Percentiles rank a stretch among this genome's conserved stretches.
Conservation (phyloP, 148 eudicot species). For the Diospyros lotus region DNA sequence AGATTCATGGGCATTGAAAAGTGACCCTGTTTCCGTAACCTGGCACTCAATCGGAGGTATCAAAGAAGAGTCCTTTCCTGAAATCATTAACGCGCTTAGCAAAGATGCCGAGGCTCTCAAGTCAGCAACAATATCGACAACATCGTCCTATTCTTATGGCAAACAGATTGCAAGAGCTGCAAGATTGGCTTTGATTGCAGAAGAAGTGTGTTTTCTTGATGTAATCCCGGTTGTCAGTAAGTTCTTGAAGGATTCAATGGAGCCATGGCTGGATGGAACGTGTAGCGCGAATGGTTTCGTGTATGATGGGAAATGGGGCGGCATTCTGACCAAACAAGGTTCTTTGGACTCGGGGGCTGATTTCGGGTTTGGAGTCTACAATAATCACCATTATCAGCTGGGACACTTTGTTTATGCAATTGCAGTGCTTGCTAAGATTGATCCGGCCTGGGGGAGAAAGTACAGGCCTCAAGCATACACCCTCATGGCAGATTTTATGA, state of each 20-base stretch:
- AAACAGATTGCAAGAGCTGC: constrained; percentile 88
- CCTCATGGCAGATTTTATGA: constrained; percentile 82
- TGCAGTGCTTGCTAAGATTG: constrained; percentile 91
- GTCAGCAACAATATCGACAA: constrained; percentile 41
- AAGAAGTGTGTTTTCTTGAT: constrained; percentile 62
- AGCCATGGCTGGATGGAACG: constrained; percentile 90
- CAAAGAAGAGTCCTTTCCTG: constrained; percentile 53
- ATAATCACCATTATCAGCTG: constrained; percentile 87
- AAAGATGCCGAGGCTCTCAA: constrained; percentile 59
- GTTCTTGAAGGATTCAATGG: constrained; percentile 65
- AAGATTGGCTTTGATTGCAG: constrained; percentile 87
- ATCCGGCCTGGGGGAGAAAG: constrained; percentile 82
- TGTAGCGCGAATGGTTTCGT: constrained; percentile 68
- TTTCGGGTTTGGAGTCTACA: constrained; percentile 89
- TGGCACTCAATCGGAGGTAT: constrained; percentile 85
- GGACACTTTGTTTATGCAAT: constrained; percentile 82
- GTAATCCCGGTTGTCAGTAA: constrained; percentile 56
- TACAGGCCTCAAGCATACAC: constrained; percentile 75
- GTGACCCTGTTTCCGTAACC: constrained; percentile 59
- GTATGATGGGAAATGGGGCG: constrained; percentile 88
- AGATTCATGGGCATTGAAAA: constrained; percentile 74
- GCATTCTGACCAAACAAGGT: constrained; percentile 75
- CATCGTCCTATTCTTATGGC: constrained; percentile 80
- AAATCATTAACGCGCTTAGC: constrained; percentile 52
- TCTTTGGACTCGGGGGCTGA: constrained; percentile 66